phyloP scores from a whole-genome alignment of 805 yeast genomes.

The Jamesozyma lodderae region DNA sequence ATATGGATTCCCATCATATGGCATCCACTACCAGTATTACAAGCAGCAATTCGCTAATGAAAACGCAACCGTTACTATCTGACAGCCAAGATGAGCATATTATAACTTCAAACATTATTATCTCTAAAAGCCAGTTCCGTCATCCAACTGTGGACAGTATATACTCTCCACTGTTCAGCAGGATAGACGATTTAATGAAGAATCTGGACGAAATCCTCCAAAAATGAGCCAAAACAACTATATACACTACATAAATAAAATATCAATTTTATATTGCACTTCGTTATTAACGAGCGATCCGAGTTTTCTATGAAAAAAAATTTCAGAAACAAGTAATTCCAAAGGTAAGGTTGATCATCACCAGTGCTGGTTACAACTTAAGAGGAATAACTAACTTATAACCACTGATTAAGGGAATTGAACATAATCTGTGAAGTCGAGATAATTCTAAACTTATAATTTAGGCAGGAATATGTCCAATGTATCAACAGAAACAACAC shows the following conservation, averaged over 20 bases:
- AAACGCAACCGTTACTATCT: conserved; percentile 1
- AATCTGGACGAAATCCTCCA: conserved; percentile 18
- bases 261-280: too few species aligned
- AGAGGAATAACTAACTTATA: too few species aligned
- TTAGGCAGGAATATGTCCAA: background rate
- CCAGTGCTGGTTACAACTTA: too few species aligned
- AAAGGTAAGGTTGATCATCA: too few species aligned
- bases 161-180: conserved; percentile 49
- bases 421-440: too few species aligned
- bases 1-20: conserved; percentile 21
- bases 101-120: background rate
- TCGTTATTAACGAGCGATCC: too few species aligned
- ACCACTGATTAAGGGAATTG: too few species aligned
- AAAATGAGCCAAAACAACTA: too few species aligned
- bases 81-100: conserved; percentile 2
- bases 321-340: too few species aligned
- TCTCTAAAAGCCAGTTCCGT: conserved; percentile 1
- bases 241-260: too few species aligned
- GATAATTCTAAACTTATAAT: too few species aligned
- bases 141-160: conserved; percentile 44
- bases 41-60: conserved; percentile 16
- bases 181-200: conserved; percentile 32
- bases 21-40: conserved; percentile 24
- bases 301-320: too few species aligned
- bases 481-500: background rate